These are phyloP conservation scores for Thelonectria rubi DNA, from an alignment of 2,329 filamentous ascomycete genomes.

Conservation along the genomic window DNA sequence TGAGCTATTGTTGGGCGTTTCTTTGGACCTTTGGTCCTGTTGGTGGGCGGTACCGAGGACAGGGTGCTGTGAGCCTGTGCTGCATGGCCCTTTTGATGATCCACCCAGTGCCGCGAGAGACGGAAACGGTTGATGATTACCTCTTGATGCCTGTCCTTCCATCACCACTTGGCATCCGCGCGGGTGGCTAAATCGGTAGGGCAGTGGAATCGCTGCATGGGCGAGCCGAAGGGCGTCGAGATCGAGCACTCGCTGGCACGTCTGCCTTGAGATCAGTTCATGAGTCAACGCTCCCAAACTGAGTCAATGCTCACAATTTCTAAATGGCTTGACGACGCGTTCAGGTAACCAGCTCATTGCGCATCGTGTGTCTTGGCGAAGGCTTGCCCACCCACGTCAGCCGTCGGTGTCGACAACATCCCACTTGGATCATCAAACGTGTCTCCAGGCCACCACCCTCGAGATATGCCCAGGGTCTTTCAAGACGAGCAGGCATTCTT, in stretches of 20 bases:
- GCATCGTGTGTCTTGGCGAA: conserved; percentile 2
- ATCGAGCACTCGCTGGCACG: background rate
- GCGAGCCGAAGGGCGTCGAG: background rate
- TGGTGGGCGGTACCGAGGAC: background rate
- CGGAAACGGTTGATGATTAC: background rate
- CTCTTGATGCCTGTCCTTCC: background rate
- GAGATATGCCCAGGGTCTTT: background rate
- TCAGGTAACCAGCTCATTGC: background rate
- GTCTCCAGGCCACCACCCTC: conserved; percentile 5
- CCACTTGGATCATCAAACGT: conserved; percentile 18
- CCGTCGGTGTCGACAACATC: conserved; percentile 12
- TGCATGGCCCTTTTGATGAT: conserved; percentile 12
- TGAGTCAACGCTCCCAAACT: background rate
- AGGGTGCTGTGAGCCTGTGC: background rate
- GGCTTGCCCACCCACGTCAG: conserved; percentile 27
- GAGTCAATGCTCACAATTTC: background rate
- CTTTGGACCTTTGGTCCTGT: conserved; percentile 22
- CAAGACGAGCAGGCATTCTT: background rate
- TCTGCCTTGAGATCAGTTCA: background rate
- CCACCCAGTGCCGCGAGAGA: background rate
- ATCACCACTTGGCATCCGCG: background rate
- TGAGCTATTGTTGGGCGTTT: conserved; percentile 4
- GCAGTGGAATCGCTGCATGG: background rate
- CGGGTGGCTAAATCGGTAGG: background rate
- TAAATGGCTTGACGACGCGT: background rate